Percentiles rank a stretch among this genome's conserved stretches.
Conservation (phyloP, 208 protist species). For the Acanthamoeba culbertsoni region DNA sequence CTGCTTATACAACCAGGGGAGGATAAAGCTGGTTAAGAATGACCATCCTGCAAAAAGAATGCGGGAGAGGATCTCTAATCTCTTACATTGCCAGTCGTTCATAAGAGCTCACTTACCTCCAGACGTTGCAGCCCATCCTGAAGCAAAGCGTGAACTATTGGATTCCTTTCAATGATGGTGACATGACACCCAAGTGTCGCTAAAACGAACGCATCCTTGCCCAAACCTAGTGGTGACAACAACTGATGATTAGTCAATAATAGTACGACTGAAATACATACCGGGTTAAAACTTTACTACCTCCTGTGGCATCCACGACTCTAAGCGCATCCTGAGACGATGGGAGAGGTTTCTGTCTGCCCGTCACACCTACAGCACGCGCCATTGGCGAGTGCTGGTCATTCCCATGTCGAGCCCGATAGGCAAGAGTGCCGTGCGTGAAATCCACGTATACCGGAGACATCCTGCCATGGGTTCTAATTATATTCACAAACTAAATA, state of each 20-base stretch:
- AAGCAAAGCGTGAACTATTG: conserved; percentile 19
- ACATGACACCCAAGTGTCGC: conserved; percentile 23
- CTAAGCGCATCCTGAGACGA: too few relatives aligned
- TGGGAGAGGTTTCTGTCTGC: not conserved
- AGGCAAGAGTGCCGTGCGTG: not conserved
- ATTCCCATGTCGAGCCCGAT: not conserved
- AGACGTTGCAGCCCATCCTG: not conserved
- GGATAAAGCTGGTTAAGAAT: not conserved
- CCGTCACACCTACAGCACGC: not conserved
- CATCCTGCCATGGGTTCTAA: not conserved
- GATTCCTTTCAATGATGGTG: conserved; percentile 23
- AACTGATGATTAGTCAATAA: not conserved
- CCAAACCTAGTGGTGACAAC: not conserved
- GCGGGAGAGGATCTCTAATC: not conserved
- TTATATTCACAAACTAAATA: not conserved
- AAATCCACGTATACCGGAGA: conserved; percentile 44
- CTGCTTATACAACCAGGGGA: too few relatives aligned
- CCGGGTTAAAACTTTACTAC: not conserved
- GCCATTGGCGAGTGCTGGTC: conserved; percentile 9
- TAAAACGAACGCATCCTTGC: conserved; percentile 54
- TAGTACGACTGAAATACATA: not conserved
- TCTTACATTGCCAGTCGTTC: not conserved
- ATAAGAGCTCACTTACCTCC: not conserved
- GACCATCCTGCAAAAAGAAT: not conserved
- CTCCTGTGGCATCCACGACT: conserved; percentile 51